phyloP scores from a whole-genome alignment of 2,329 filamentous ascomycete genomes.

The Chrysoporthe deuterocubensis region DNA sequence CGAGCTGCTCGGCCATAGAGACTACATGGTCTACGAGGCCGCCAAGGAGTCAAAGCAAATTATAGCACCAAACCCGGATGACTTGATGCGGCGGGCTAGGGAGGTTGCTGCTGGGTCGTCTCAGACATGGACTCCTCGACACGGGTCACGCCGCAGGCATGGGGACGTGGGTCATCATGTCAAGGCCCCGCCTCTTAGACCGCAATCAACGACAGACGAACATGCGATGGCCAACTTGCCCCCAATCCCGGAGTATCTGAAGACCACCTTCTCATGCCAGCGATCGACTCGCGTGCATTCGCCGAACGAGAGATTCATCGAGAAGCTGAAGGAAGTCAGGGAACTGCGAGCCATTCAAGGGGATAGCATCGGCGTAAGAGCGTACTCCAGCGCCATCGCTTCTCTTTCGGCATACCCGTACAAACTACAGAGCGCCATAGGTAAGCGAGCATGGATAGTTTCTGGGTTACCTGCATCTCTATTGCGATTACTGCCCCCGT shows the following conservation, averaged over 20 bases:
- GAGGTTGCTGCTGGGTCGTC: conserved; percentile 18
- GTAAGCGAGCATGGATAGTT: conserved; percentile 39
- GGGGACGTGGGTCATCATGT: conserved; percentile 27
- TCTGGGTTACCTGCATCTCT: neutral
- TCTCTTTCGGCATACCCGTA: conserved; percentile 79
- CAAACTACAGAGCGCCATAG: conserved; percentile 44
- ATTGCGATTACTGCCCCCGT: neutral
- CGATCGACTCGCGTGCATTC: conserved; percentile 71
- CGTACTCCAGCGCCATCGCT: conserved; percentile 88
- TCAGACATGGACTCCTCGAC: conserved; percentile 1
- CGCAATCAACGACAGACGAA: conserved; percentile 78
- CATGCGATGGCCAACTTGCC: conserved; percentile 64
- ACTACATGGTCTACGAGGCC: conserved; percentile 61
- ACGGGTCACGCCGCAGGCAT: conserved; percentile 22
- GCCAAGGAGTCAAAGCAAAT: conserved; percentile 32
- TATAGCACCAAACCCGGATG: conserved; percentile 19
- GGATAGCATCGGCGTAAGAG: conserved; percentile 79
- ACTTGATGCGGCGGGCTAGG: conserved; percentile 18
- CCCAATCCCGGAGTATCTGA: conserved; percentile 68
- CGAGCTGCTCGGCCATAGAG: conserved; percentile 49
- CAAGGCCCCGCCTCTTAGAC: conserved; percentile 51
- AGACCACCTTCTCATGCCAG: conserved; percentile 77
- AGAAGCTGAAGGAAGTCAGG: conserved; percentile 74
- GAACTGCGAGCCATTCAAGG: conserved; percentile 70
- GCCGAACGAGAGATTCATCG: conserved; percentile 77